Evolutionary conservation across 2,329 filamentous ascomycete genomes (phyloP), one percentile per base, ranked within the genome.

Genomic region (Pseudogymnoascus sp.): DNA sequence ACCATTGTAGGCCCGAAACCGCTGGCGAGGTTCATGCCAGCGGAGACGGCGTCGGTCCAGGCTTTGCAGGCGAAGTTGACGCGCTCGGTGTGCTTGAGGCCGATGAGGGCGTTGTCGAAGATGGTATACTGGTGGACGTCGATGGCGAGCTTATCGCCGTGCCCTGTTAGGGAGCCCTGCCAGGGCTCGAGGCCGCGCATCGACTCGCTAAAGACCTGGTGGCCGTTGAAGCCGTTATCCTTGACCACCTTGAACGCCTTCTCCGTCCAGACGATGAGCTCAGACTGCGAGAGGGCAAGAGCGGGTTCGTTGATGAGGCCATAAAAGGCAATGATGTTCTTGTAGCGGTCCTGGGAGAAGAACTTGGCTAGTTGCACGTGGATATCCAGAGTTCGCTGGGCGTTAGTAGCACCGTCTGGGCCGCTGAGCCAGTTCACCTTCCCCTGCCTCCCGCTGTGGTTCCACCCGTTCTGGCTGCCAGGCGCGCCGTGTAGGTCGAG

Each of bases 111-210:
- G 37, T 83, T 83, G 78, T 99, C 96, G 81, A 99, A 99, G 73
- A 96, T 96, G 69, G 95, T 89, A 73, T 99, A 99, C 73, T 97
- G 92, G 75, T 99, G 94, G 35, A 95, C 94, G 74, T 99, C 94
- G 18, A 99, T 83, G 18, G 95, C 82, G 65, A 97, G 78, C 64
- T 85, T 82, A 55, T 86, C 79, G n/a, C 41, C 41, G 69, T 88
- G 81, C 18, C 80, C 79, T 65, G 87, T 82, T 66, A 97, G 81
- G 71, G 88, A 81, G 41, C 89, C 90, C 71, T 96, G 86, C 94
- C 94, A 99, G 69, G 95, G 92, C 65, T 81, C 79, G 4, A 99
- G 82, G 9, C 92, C 92, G 75, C 95, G 83, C 77, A 99, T 99
- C 23, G 94, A 94, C 73, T 99, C 94, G 60, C 92, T 92, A 68